Evolutionary conservation across 2,329 filamentous ascomycete genomes (phyloP).

Genomic region (Biscogniauxia marginata): DNA sequence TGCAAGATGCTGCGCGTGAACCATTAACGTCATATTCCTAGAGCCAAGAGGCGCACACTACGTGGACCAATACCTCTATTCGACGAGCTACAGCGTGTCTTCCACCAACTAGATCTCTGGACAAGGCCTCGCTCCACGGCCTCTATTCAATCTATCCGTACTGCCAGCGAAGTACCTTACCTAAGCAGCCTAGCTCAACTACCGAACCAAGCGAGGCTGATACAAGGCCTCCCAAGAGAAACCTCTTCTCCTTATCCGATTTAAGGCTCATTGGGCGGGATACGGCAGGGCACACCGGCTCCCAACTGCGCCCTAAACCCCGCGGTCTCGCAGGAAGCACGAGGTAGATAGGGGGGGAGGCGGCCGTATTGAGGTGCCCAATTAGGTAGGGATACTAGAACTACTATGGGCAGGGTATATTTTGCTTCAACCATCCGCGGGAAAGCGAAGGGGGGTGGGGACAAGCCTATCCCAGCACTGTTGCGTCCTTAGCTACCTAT

Average conservation of each 20-base stretch:
- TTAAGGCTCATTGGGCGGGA: constrained; percentile 3
- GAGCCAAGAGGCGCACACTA: background rate
- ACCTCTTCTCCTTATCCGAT: background rate
- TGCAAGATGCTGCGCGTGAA: background rate
- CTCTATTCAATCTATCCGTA: background rate
- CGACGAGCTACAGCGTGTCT: background rate
- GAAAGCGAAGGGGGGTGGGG: background rate
- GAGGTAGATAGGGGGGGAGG: background rate
- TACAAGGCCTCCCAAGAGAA: background rate
- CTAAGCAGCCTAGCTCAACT: background rate
- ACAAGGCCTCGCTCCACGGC: background rate
- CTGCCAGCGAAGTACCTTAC: background rate
- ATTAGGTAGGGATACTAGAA: background rate
- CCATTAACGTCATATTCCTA: background rate
- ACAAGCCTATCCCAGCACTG: background rate
- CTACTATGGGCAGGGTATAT: background rate
- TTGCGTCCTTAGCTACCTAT: background rate
- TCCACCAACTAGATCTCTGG: background rate
- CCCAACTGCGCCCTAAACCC: constrained; percentile 8
- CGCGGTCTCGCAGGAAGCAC: background rate
- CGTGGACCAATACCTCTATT: background rate
- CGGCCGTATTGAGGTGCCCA: background rate
- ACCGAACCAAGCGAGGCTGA: background rate
- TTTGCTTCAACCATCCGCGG: background rate
- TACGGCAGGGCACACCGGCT: constrained; percentile 15